These are phyloP conservation scores for Elsinoe perseae DNA, from an alignment of 2,329 filamentous ascomycete species.

Conservation along the genomic window DNA sequence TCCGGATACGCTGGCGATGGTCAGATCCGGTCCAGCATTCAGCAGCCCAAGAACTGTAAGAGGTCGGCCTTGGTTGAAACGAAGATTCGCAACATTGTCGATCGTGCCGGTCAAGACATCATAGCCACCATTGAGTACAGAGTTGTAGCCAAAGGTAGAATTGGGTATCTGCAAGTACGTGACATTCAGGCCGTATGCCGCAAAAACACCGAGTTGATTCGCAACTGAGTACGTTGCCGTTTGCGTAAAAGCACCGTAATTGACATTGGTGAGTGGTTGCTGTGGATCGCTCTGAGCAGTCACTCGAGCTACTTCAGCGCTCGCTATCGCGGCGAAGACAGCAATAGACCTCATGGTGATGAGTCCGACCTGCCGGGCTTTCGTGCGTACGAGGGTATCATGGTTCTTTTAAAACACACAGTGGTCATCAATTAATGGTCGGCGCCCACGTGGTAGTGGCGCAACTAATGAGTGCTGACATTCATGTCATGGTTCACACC, in stretches of 20 bases:
- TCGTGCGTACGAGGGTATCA: too few species aligned
- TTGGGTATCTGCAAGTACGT: constrained; percentile 27
- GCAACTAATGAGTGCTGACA: background rate
- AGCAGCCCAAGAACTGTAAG: constrained; percentile 29
- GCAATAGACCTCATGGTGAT: background rate
- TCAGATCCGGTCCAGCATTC: constrained; percentile 28
- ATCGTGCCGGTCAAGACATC: constrained; percentile 28
- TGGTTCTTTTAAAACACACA: too few species aligned
- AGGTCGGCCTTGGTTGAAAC: constrained; percentile 25
- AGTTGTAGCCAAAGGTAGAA: constrained; percentile 24
- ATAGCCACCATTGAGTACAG: constrained; percentile 24
- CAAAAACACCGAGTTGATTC: constrained; percentile 27
- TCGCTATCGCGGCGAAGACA: background rate
- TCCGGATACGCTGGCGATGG: constrained; percentile 24
- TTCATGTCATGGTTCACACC: background rate
- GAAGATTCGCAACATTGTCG: constrained; percentile 28
- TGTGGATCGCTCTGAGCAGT: background rate
- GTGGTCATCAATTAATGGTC: too few species aligned
- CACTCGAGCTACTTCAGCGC: background rate
- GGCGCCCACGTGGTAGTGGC: background rate
- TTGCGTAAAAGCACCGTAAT: constrained; percentile 21
- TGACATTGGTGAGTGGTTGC: constrained; percentile 16
- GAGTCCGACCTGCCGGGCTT: background rate
- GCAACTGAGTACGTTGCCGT: constrained; percentile 29
- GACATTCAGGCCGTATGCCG: constrained; percentile 25